Conservation (phyloP, 345 rosid genomes). For the Odontarrhena argentea region DNA sequence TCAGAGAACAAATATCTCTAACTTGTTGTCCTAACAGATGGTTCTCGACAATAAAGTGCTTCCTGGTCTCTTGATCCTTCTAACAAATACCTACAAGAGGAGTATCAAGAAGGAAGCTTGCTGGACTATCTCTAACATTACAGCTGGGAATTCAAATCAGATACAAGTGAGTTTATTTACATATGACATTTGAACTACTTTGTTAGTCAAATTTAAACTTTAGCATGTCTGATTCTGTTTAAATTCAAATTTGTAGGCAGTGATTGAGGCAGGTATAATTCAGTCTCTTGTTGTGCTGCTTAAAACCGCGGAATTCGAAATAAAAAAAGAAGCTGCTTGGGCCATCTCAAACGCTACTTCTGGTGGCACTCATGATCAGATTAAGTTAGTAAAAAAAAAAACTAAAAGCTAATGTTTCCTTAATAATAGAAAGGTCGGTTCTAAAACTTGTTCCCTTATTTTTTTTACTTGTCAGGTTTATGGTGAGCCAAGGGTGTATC, state of each 20-base stretch:
- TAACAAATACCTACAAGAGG: constrained; percentile 64
- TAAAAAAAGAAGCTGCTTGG: constrained; percentile 91
- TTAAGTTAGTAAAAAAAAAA: constrained; percentile 51
- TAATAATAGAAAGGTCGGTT: background rate
- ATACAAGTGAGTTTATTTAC: constrained; percentile 42
- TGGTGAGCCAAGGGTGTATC: constrained; percentile 74
- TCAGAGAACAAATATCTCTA: constrained; percentile 20
- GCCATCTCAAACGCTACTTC: constrained; percentile 79
- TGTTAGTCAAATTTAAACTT: background rate
- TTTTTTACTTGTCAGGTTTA: constrained; percentile 40
- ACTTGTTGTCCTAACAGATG: constrained; percentile 43
- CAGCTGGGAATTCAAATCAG: constrained; percentile 66
- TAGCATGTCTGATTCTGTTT: background rate
- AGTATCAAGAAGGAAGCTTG: constrained; percentile 93
- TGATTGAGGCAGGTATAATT: constrained; percentile 63
- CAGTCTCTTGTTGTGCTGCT: constrained; percentile 60
- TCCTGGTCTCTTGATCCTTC: constrained; percentile 62
- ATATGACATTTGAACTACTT: background rate
- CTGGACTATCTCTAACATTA: constrained; percentile 89
- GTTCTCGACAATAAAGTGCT: constrained; percentile 66
- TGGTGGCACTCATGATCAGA: constrained; percentile 73
- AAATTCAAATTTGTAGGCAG: constrained; percentile 49
- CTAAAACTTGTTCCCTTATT: background rate
- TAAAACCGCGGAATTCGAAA: constrained; percentile 73
- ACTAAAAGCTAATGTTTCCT: background rate